Base-by-base conservation (phyloP, 352 stramenopile species). In the Globisporangium radiosum region DNA sequence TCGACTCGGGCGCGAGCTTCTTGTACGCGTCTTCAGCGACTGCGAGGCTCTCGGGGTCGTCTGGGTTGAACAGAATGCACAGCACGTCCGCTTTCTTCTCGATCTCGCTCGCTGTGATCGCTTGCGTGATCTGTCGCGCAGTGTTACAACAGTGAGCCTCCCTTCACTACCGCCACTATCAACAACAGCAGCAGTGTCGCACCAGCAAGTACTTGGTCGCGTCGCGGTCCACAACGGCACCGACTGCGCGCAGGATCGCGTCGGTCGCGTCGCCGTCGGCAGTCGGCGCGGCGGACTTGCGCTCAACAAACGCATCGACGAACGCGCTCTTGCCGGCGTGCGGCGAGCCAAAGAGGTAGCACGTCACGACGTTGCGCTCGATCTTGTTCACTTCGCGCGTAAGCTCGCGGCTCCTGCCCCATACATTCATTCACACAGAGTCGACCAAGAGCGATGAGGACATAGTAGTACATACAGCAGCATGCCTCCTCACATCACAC, bases 31-130 rank as follows among this genome's bases (percentile, higher is more conserved):
- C 76, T 56, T 88, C 75, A 9, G 75, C 78, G 38, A 71, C 59
- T 10, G 67, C 53, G 54, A 76, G 70, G 56, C 76, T 86, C 49
- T 66, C 56, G 5, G 71, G 54, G 36, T 88, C 70, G 0, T 75
- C 57, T 37, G 83, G 83, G 56, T 92, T 80, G 57, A 84, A 72
- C 40, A 92, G 53, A 33, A 90, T 68, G 43, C 85, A 83, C 47
- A 92, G 48, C 56, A 89, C 81, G 63, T 92, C 83, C 1, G 83
- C 83, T 44, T 76, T 79, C 54, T 81, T 74, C 60, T 88, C 76
- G 13, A 92, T 73, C 49, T 92, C 78, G 5, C 78, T 81, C 25
- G 77, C 77, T 1, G 68, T 68, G 47, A 90, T 59, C 39, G 70
- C 72, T 67, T 90, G 76, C 1, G 80, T 92, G 40, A 92, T 72